A percentile compares a stretch with the other conserved stretches of the same genome.
Evolutionary conservation across 2,329 filamentous ascomycete species (phyloP).

Genomic region (Penicillium expansum): DNA sequence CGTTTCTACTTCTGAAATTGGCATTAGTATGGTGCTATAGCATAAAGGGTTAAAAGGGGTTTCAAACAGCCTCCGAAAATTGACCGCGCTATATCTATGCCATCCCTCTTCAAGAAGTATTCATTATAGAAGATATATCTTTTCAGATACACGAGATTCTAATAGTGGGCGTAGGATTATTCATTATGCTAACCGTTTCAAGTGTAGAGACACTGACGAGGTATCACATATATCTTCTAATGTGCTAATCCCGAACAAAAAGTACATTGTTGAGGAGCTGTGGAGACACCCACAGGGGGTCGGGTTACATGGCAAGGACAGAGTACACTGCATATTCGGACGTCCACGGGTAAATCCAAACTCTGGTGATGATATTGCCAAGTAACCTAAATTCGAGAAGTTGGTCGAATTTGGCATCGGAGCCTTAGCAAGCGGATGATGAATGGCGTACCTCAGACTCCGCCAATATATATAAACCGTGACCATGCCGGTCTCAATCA

Average conservation of each 20-base stretch:
- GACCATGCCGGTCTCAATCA: not conserved
- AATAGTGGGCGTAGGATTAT: too few relatives aligned
- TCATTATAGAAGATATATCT: not conserved
- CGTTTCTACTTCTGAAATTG: not conserved
- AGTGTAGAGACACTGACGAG: not conserved
- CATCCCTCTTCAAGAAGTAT: not conserved
- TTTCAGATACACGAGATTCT: not conserved
- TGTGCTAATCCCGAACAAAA: not conserved
- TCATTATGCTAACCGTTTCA: not conserved
- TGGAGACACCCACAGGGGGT: not conserved
- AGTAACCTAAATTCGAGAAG: not conserved
- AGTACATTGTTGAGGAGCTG: not conserved
- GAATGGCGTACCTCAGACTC: not conserved
- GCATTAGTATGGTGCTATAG: not conserved
- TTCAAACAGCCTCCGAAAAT: not conserved
- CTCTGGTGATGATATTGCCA: not conserved
- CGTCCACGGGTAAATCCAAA: not conserved
- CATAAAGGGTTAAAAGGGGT: not conserved
- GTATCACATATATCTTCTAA: not conserved
- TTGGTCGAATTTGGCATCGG: constrained; percentile 2
- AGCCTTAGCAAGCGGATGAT: not conserved
- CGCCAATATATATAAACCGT: not conserved
- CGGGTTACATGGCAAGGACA: not conserved
- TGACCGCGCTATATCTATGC: not conserved
- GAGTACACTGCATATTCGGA: too few relatives aligned